A percentile compares a stretch with the other conserved stretches of the same genome.
Conservation (phyloP, 2,329 filamentous ascomycete genomes). For the Didymella segeticola region DNA sequence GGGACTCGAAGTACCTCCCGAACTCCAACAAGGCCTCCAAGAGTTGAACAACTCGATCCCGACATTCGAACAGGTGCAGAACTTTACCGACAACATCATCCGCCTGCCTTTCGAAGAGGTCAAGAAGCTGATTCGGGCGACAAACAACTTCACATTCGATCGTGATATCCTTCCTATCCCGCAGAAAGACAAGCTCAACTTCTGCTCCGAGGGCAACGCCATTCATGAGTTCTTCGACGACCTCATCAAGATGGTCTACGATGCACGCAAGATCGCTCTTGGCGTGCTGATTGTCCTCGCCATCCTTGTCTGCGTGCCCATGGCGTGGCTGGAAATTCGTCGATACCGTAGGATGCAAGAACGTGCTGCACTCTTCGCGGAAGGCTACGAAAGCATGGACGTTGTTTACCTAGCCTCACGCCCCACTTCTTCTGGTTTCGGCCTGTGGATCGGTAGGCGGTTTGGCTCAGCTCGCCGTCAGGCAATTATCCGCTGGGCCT, state of each 20-base stretch:
- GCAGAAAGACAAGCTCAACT: slow-evolving; percentile 79
- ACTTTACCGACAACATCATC: slow-evolving; percentile 78
- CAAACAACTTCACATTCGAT: slow-evolving; percentile 80
- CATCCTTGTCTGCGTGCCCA: slow-evolving; percentile 74
- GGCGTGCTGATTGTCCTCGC: slow-evolving; percentile 76
- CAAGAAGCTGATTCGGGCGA: slow-evolving; percentile 71
- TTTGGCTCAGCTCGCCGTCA: slow-evolving; percentile 71
- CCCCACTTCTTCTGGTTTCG: slow-evolving; percentile 74
- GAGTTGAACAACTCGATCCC: slow-evolving; percentile 81
- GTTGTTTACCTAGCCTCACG: slow-evolving; percentile 86
- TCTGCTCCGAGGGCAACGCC: slow-evolving; percentile 85
- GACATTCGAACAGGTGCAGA: slow-evolving; percentile 81
- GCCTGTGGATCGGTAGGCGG: slow-evolving; percentile 71
- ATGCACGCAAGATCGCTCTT: slow-evolving; percentile 77
- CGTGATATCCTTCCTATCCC: slow-evolving; percentile 80
- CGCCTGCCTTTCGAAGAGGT: slow-evolving; percentile 82
- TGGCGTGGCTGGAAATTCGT: slow-evolving; percentile 81
- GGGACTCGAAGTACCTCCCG: slow-evolving; percentile 70
- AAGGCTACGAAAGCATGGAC: slow-evolving; percentile 81
- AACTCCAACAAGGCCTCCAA: slow-evolving; percentile 72
- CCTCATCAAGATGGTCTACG: slow-evolving; percentile 70
- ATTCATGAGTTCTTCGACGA: slow-evolving; percentile 84
- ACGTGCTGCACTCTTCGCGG: slow-evolving; percentile 70
- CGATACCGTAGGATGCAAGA: slow-evolving; percentile 77
- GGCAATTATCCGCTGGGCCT: slow-evolving; percentile 78